A percentile compares a stretch with the other conserved stretches of the same genome.
These are phyloP conservation scores for Parachaetomium inaequale DNA, from an alignment of 495 filamentous ascomycete genomes.

Conservation along the genomic window DNA sequence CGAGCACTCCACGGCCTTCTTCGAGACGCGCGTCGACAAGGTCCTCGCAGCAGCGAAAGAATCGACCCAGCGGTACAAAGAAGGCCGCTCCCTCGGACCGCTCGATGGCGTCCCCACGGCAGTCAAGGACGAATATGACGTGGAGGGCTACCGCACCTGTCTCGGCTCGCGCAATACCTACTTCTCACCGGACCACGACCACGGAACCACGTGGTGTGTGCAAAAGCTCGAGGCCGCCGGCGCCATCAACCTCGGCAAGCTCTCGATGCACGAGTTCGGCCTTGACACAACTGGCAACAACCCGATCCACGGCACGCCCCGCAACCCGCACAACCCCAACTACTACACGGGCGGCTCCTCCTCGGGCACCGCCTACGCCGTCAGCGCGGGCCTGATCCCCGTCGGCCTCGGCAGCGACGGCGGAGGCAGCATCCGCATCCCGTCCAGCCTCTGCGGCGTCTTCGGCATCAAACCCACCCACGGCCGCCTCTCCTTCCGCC, in stretches of 20 bases:
- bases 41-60: constrained; percentile 62
- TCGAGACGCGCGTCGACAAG: constrained; percentile 55
- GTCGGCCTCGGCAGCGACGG: constrained; percentile 78
- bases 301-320: constrained; percentile 70
- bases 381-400: constrained; percentile 69
- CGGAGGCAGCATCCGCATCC: constrained; percentile 78
- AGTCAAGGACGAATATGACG: constrained; percentile 56
- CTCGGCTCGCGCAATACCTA: constrained; percentile 52
- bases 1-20: constrained; percentile 63
- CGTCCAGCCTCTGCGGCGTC: constrained; percentile 71
- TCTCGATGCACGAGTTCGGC: constrained; percentile 83
- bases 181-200: constrained; percentile 42
- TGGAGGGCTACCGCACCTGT: constrained; percentile 66
- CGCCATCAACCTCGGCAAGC: constrained; percentile 72
- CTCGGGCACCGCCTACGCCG: constrained; percentile 72
- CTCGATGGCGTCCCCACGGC: constrained; percentile 73
- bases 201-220: constrained; percentile 62
- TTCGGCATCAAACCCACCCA: constrained; percentile 82
- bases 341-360: constrained; percentile 87
- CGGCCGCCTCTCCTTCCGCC: constrained; percentile 61
- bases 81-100: constrained; percentile 56
- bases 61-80: constrained; percentile 61
- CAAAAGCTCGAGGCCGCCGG: constrained; percentile 68
- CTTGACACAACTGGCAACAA: constrained; percentile 81
- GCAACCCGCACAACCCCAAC: constrained; percentile 66